Conservation (phyloP, 495 filamentous ascomycete genomes). For the Neurospora terricola region DNA sequence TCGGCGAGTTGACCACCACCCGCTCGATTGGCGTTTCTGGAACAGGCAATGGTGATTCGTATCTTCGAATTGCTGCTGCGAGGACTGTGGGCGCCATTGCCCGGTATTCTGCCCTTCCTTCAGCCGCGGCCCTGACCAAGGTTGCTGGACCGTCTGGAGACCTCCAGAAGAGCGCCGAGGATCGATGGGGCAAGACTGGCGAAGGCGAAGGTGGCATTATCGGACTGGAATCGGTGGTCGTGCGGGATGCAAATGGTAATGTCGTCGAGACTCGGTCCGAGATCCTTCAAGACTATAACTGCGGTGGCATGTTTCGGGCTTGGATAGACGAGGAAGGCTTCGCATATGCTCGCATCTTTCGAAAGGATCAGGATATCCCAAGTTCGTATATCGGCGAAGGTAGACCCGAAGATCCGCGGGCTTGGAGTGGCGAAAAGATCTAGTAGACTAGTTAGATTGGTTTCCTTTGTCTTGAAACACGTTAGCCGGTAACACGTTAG, state of each 20-base stretch:
- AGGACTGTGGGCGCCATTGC: slow-evolving; percentile 64
- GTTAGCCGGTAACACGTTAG: not conserved
- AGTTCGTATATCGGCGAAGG: slow-evolving; percentile 9
- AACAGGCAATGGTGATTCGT: slow-evolving; percentile 86
- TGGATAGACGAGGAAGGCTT: slow-evolving; percentile 59
- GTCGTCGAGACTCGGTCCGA: slow-evolving; percentile 31
- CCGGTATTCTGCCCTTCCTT: slow-evolving; percentile 43
- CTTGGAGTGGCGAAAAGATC: slow-evolving; percentile 8
- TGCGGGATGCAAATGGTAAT: slow-evolving; percentile 26
- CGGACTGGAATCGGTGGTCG: slow-evolving; percentile 59
- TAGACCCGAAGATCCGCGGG: not conserved
- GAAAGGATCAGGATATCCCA: slow-evolving; percentile 18
- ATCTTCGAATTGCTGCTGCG: slow-evolving; percentile 62
- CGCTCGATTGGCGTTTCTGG: slow-evolving; percentile 66
- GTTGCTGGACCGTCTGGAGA: slow-evolving; percentile 65
- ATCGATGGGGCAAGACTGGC: slow-evolving; percentile 63
- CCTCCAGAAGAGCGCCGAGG: slow-evolving; percentile 63
- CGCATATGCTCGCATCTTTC: slow-evolving; percentile 54
- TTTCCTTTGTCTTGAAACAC: not conserved
- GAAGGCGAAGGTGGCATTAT: slow-evolving; percentile 86
- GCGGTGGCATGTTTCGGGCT: slow-evolving; percentile 81
- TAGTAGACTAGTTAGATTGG: slow-evolving; percentile 1
- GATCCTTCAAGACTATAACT: slow-evolving; percentile 73
- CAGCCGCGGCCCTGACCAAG: slow-evolving; percentile 42
- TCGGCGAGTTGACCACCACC: slow-evolving; percentile 17